Base-by-base conservation (phyloP, 208 protist genomes). In the Vickermania spadyakhi region DNA sequence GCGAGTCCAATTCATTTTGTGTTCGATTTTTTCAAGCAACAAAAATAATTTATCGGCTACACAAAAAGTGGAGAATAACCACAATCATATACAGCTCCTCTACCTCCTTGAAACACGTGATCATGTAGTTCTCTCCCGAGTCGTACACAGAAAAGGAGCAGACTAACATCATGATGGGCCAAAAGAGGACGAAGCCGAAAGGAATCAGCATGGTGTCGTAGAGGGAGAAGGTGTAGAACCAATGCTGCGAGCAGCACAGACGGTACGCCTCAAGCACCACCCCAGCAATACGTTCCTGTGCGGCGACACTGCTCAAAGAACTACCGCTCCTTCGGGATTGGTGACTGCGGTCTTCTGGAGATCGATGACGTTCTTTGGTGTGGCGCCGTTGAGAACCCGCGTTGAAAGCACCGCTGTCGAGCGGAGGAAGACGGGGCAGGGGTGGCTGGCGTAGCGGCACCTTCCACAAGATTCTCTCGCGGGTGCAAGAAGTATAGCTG, bases 41-140 rank as follows among this genome's bases (percentile, higher is more conserved):
- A n/a, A n/a, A n/a, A n/a, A n/a, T n/a, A n/a, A n/a, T n/a, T n/a
- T n/a, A n/a, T n/a, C n/a, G n/a, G n/a, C n/a, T n/a, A 2, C 75
- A 70, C 0, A 91, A 25, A 31, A 79, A 86, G 13, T 83, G 5
- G 0, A 91, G n/a, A n/a, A 84, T 66, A 53, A 86, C 72, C 18
- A 52, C 55, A 29, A 87, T 53, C 2, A 78, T 56, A 57, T 79
- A 85, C 14, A 81, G 58, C 2, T 29, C 49, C 31, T 68, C 62
- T n/a, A 87, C 45, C 45, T 91, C 79, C 0, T 52, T 55, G 28
- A 85, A 73, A 3, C 62, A 51, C 0, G 79, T 28, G 22, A 77
- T 56, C 74, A 87, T 73, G 65, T 85, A 87, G 61, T 76, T 75
- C 52, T 91, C 79, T 36, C 82, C 72, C 25, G 73, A 59, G 18